Evolutionary conservation across 768 basidiomycete genomes (phyloP).

Genomic region (Lactarius tabidus): DNA sequence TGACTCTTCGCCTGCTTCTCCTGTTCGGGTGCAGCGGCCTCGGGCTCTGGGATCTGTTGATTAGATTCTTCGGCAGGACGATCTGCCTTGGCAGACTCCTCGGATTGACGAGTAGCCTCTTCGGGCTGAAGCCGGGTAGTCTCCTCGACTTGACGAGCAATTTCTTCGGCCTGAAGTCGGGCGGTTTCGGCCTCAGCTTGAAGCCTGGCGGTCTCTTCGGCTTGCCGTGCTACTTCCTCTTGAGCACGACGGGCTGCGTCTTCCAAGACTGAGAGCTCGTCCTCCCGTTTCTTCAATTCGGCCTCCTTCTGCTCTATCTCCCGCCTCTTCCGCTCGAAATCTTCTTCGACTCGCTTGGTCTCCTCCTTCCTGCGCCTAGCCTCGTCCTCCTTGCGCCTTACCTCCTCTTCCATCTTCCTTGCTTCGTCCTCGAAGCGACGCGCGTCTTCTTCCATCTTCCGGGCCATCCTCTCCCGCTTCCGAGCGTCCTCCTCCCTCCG

Average conservation of each 20-base stretch:
- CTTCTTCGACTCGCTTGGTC: constrained; percentile 34
- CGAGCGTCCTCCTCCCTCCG: constrained; percentile 30
- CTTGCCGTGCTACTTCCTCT: constrained; percentile 6
- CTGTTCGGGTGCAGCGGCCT: constrained; percentile 7
- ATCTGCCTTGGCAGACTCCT: not conserved
- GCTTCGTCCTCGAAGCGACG: constrained; percentile 34
- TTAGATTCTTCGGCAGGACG: not conserved
- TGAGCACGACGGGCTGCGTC: constrained; percentile 4
- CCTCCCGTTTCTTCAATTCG: constrained; percentile 20
- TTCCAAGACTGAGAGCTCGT: constrained; percentile 17
- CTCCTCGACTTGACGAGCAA: not conserved
- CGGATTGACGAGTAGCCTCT: constrained; percentile 7
- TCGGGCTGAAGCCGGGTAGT: constrained; percentile 2
- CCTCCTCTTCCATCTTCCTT: constrained; percentile 16
- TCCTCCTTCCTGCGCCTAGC: constrained; percentile 31
- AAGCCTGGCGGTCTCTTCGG: not conserved
- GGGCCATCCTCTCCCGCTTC: constrained; percentile 30
- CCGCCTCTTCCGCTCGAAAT: constrained; percentile 19
- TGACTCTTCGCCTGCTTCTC: constrained; percentile 9
- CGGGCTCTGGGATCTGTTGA: constrained; percentile 1
- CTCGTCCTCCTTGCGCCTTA: constrained; percentile 29
- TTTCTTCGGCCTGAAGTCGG: not conserved
- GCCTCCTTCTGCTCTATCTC: constrained; percentile 22
- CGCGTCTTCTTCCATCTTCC: constrained; percentile 32
- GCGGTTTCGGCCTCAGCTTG: not conserved